These are phyloP conservation scores for Daldinia childiae DNA, from an alignment of 495 filamentous ascomycete genomes.

Conservation along the genomic window DNA sequence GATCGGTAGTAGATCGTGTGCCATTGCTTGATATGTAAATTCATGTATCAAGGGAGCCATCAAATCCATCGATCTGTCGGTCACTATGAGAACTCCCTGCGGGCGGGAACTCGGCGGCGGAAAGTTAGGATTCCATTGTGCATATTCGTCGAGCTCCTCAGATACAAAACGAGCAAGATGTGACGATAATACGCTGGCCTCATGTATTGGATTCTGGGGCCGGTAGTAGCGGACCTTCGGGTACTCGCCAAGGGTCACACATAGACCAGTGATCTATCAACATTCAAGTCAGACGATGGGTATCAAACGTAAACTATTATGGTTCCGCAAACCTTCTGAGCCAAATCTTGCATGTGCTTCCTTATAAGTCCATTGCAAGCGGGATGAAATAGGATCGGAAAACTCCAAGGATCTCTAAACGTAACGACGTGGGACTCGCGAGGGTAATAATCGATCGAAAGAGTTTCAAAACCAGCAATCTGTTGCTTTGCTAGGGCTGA, in stretches of 20 bases:
- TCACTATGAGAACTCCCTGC: conserved; percentile 83
- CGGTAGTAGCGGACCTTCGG: conserved; percentile 91
- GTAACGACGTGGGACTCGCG: conserved; percentile 91
- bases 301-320: conserved; percentile 21
- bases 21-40: conserved; percentile 99
- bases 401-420: conserved; percentile 93
- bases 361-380: conserved; percentile 84
- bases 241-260: conserved; percentile 84
- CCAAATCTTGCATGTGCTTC: conserved; percentile 80
- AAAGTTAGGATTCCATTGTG: conserved; percentile 81
- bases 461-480: conserved; percentile 73
- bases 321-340: conserved; percentile 75
- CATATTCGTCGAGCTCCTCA: conserved; percentile 85
- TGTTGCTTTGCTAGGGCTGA: conserved; percentile 68
- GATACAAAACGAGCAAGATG: conserved; percentile 94
- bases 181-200: conserved; percentile 84
- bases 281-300: conserved; percentile 42
- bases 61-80: conserved; percentile 92
- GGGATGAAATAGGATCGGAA: conserved; percentile 91
- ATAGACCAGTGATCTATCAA: conserved; percentile 79
- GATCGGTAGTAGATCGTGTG: conserved; percentile 87
- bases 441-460: conserved; percentile 88
- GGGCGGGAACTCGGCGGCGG: conserved; percentile 83
- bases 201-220: conserved; percentile 77
- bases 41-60: conserved; percentile 89